Evolutionary conservation across 2,329 filamentous ascomycete genomes (phyloP), one percentile per base, ranked within the genome.

Genomic region (Grosmannia penicillata): DNA sequence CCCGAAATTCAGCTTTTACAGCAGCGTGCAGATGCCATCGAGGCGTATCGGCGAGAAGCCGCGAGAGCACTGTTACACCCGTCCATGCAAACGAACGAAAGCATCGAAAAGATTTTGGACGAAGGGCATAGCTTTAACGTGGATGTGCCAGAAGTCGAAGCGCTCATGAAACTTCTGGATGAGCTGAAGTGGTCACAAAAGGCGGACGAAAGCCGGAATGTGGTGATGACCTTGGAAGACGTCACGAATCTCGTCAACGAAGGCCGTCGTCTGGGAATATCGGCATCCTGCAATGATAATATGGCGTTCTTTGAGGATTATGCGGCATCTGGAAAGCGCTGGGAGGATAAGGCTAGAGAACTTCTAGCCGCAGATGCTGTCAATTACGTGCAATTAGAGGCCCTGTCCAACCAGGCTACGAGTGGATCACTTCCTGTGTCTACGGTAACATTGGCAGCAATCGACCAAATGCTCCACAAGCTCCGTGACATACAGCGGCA

Each of bases 381-480:
- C 10, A 86, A 96, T 58, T 96, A 93, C 51, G 83, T 87, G 38
- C 91, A 98, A 54, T 72, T 98, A 1, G 91, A 96, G 56, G 85
- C 89, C 0, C 65, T 98, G 6, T 93, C 86, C 2, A 74, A 75
- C 36, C 89, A 96, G 59, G 87, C 87, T 1, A 62, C 69, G 41
- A 66, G 55, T 22, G 70, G 75, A 25, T 70, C 70, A 6, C 66
- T 95, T 15, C 89, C 91, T 0, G 87, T 96, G 17, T 82, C 82
- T 1, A 65, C 75, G 4, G 81, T 87, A 25, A 96, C 86, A 0
- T 67, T 93, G 19, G 72, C 75, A 8, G 71, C 76, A 8, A 84
- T 98, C 21, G 91, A 98, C 51, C 80, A 85, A 35, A 95, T 96
- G 40, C 64, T 98, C 41, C 86, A 86, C 56, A 96, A 95, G 59